Evolutionary conservation across 805 yeast genomes (phyloP).

Genomic region (Wickerhamomyces mucosus): DNA sequence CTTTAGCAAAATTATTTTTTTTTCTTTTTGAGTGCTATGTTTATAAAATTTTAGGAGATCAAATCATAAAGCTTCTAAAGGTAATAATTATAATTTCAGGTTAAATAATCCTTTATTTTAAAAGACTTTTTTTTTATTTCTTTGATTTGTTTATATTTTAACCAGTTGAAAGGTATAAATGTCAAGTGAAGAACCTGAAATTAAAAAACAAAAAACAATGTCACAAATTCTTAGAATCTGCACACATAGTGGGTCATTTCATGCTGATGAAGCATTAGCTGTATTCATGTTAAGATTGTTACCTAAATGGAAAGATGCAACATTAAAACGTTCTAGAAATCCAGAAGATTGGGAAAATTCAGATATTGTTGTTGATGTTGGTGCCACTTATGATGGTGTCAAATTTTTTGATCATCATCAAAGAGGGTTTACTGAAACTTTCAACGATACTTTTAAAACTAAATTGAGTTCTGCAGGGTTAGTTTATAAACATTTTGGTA

Average conservation of each 20-base stretch:
- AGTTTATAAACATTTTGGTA: slow-evolving; percentile 80
- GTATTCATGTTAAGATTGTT: slow-evolving; percentile 72
- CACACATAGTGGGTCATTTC: slow-evolving; percentile 90
- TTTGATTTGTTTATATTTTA: too few species aligned
- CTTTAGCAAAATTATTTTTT: too few species aligned
- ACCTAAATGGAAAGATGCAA: slow-evolving; percentile 59
- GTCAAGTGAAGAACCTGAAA: slow-evolving; percentile 8
- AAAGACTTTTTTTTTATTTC: too few species aligned
- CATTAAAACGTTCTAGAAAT: slow-evolving; percentile 74
- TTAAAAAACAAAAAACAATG: slow-evolving; percentile 21
- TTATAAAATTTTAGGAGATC: too few species aligned
- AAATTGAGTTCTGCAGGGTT: slow-evolving; percentile 92
- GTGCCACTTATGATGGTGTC: slow-evolving; percentile 79
- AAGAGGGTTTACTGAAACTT: slow-evolving; percentile 76
- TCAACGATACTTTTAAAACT: slow-evolving; percentile 53
- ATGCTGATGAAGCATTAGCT: slow-evolving; percentile 94
- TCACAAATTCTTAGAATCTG: slow-evolving; percentile 51
- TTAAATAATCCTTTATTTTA: too few species aligned
- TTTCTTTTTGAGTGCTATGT: too few species aligned
- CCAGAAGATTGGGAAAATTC: slow-evolving; percentile 74
- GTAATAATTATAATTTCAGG: too few species aligned
- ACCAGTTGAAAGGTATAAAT: too few species aligned
- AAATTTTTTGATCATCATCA: slow-evolving; percentile 96
- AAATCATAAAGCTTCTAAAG: too few species aligned
- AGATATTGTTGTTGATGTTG: slow-evolving; percentile 91